Evolutionary conservation across 75 land plant genomes (phyloP).

Genomic region (Gnetum montanum): DNA sequence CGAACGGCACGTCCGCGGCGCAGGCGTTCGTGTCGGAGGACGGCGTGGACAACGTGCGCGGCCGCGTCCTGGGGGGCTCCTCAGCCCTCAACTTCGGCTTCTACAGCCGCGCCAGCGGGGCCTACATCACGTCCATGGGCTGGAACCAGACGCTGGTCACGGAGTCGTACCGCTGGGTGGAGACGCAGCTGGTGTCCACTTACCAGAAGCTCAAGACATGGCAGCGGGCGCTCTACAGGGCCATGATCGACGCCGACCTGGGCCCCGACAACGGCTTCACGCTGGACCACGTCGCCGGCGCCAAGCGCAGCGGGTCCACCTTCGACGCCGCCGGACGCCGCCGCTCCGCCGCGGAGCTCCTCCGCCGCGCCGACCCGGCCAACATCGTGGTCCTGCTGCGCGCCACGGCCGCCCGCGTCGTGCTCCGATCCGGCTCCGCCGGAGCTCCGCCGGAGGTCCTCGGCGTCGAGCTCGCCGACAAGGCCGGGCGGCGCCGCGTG

Average conservation of each 20-base stretch:
- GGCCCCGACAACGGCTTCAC: background rate
- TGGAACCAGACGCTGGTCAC: conserved; percentile 3
- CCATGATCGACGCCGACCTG: background rate
- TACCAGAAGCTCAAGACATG: background rate
- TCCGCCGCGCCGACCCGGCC: background rate
- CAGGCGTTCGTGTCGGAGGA: conserved; percentile 69
- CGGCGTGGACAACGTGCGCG: conserved; percentile 59
- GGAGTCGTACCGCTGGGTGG: background rate
- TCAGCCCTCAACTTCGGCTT: conserved; percentile 77
- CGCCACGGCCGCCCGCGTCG: background rate
- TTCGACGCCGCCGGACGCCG: background rate
- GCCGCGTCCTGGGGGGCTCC: conserved; percentile 81
- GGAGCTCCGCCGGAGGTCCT: no score
- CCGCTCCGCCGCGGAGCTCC: background rate
- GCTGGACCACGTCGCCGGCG: conserved; percentile 4
- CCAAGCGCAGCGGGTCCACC: conserved; percentile 2
- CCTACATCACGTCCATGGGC: conserved; percentile 14
- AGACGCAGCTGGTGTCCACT: background rate
- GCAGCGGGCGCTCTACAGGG: background rate
- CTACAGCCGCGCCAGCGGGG: conserved; percentile 59
- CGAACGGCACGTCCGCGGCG: conserved; percentile 47
- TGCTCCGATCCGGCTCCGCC: no score
- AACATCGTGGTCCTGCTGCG: background rate
- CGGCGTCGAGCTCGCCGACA: background rate
- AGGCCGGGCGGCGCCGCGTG: background rate